phyloP scores from a whole-genome alignment of 164 flowering plant genomes.

The Berberis vulgaris region DNA sequence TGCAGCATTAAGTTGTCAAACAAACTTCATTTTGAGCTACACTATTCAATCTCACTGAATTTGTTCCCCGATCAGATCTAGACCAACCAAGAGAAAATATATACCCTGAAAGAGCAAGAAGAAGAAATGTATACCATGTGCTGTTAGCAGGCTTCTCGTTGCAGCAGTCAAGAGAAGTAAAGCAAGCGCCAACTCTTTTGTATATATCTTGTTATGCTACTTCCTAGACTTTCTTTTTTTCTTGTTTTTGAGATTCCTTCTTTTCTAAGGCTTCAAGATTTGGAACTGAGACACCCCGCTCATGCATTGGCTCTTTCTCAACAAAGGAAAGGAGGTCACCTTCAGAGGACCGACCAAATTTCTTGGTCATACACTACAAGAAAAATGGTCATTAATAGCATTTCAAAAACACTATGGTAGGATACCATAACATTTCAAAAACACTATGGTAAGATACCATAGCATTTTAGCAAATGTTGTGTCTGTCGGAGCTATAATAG shows the following conservation, averaged over 20 bases:
- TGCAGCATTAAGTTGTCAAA: no score
- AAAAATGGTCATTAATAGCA: no score
- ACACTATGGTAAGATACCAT: no score
- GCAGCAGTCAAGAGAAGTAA: constrained; percentile 75
- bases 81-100: constrained; percentile 74
- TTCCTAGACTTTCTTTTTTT: constrained; percentile 29
- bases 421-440: no score
- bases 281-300: constrained; percentile 51
- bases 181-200: constrained; percentile 68
- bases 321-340: constrained; percentile 53
- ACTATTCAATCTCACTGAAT: constrained; percentile 23
- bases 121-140: constrained; percentile 88
- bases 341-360: constrained; percentile 84
- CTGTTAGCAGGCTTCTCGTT: constrained; percentile 68
- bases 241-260: constrained; percentile 21
- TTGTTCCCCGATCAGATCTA: constrained; percentile 86
- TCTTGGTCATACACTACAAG: constrained; percentile 42
- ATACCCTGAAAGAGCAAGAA: constrained; percentile 84
- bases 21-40: no score
- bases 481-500: no score
- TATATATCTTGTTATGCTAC: constrained; percentile 78
- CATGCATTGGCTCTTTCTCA: constrained; percentile 38
- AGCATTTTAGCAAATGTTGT: no score
- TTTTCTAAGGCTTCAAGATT: constrained; percentile 36
- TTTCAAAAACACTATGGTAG: no score